phyloP scores from a whole-genome alignment of 768 basidiomycete genomes.

The Mycena capillaripes region DNA sequence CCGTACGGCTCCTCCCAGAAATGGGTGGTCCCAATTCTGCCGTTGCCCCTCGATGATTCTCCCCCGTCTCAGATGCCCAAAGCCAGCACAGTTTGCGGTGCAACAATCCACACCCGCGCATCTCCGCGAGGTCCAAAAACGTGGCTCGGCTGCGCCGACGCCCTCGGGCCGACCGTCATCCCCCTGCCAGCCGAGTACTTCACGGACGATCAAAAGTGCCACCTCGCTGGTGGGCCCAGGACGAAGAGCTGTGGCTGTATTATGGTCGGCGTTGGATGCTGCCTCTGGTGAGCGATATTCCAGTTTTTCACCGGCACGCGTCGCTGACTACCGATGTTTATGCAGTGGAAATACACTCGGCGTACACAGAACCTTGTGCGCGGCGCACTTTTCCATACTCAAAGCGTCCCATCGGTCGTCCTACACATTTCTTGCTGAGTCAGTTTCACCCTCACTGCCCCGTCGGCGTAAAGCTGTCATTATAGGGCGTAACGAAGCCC shows the following conservation, averaged over 20 bases:
- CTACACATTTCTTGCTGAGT: constrained; percentile 4
- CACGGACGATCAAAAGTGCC: background rate
- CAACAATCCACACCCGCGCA: background rate
- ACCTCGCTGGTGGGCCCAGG: background rate
- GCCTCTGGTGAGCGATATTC: constrained; percentile 3
- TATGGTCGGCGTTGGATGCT: constrained; percentile 5
- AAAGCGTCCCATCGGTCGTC: background rate
- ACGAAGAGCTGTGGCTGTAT: constrained; percentile 1
- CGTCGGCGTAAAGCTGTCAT: background rate
- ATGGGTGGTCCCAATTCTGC: background rate
- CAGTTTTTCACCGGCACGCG: background rate
- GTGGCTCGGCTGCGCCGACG: background rate
- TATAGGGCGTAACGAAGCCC: background rate
- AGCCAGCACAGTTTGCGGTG: constrained; percentile 2
- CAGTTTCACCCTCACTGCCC: constrained; percentile 6
- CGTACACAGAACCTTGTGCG: background rate
- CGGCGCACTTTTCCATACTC: background rate
- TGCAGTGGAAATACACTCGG: constrained; percentile 15
- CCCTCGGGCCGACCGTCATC: background rate
- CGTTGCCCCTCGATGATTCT: background rate
- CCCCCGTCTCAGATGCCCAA: background rate
- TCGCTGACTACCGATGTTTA: background rate
- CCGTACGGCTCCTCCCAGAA: background rate
- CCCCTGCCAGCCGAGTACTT: constrained; percentile 15
- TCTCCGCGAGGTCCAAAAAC: background rate